Evolutionary conservation across 768 basidiomycete species (phyloP).

Genomic region (Russula dissimulans): DNA sequence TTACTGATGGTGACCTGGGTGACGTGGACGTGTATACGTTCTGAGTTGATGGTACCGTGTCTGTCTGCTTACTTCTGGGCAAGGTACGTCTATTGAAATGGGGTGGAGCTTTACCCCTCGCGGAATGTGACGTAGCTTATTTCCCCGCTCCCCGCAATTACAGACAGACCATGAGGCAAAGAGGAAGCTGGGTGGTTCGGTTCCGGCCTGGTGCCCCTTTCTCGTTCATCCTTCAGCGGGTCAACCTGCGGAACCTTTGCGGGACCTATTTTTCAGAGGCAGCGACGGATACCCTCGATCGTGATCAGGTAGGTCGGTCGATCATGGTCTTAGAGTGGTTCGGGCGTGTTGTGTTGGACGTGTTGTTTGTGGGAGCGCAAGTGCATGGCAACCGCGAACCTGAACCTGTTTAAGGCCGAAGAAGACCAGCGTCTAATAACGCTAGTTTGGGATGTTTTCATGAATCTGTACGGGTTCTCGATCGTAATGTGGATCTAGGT

Average conservation of each 20-base stretch:
- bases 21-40: constrained; percentile 32
- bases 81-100: not conserved
- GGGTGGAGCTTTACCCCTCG: not conserved
- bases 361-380: not conserved
- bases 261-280: not conserved
- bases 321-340: not conserved
- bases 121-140: not conserved
- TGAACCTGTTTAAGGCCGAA: not conserved
- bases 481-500: no score
- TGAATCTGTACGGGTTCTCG: no score
- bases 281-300: not conserved
- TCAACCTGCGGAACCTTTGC: not conserved
- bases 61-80: not conserved
- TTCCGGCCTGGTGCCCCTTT: not conserved
- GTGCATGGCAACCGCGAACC: not conserved
- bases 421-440: not conserved
- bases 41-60: constrained; percentile 15
- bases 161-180: not conserved
- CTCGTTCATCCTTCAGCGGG: no score
- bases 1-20: constrained; percentile 28
- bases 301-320: not conserved
- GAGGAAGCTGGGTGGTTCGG: not conserved
- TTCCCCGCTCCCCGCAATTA: not conserved
- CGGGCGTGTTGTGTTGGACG: not conserved
- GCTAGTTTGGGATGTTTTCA: no score